Evolutionary conservation across 345 rosid species (phyloP), one percentile per base, ranked within the genome.

Genomic region (Eucalyptus cladocalyx): DNA sequence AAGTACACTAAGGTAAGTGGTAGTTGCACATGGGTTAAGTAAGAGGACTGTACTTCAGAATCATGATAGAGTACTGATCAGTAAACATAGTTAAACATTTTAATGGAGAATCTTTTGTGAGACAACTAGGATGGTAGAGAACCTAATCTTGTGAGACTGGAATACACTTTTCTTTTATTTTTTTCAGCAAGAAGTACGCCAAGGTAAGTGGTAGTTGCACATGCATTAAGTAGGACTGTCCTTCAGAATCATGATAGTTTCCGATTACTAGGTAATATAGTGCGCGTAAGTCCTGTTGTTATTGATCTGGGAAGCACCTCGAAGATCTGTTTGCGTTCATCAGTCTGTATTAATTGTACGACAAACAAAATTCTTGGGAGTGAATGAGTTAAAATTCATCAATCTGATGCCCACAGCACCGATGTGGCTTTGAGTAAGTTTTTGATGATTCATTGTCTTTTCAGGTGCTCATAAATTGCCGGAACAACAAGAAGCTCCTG

Each of bases 391-490:
- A 19, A 42, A 24, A 23, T 76, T 76, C 47, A 40, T 76, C 30
- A 40, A 76, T 40, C 85, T 23, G 9, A 76, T 40, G 43, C 28
- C 47, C 7, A 16, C 85, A 37, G 42, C 8, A 23, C 69, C 3
- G 10, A 53, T 50, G 83, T 2, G 81, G 53, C 34, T 30, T 67
- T 9, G n/a, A 32, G 40, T 16, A 58, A 11, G 58, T 54, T 45
- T 76, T 56, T 28, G 26, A 62, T 37, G 30, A 76, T 76, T 11
- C 47, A 21, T 76, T 12, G 9, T 76, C 85, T 76, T 69, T 87
- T 87, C 91, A 96, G 97, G 99, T 98, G 28, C 93, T 98, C 45
- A 96, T 98, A 88, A 98, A 98, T 89, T 98, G 99, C 90, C 95
- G 97, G 12, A 96, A 96, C 94, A 96, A 96, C 92, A 94, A 90